Evolutionary conservation across 2,329 filamentous ascomycete genomes (phyloP), one percentile per base, ranked within the genome.

Genomic region (Colletotrichum sp.): DNA sequence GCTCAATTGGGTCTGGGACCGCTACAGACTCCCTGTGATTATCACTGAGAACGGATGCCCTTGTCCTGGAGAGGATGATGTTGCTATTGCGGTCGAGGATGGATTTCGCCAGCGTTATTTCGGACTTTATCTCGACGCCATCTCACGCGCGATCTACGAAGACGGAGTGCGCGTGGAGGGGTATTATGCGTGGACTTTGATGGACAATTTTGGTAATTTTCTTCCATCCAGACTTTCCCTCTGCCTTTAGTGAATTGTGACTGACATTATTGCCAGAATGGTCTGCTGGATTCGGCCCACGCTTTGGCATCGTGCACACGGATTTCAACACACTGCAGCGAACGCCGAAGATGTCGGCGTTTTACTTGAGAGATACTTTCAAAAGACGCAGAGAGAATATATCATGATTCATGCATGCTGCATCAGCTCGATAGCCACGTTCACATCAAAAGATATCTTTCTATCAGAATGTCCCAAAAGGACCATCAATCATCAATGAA

Each of bases 181-280:
- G 1, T 85, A 85, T 66, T 85, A 82, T 75, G 84, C 80, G 2
- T 85, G 84, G 84, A 81, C 80, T 9, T 80, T 85, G 57, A 78
- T 82, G 57, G 84, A 85, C 67, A 85, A 85, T 55, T 81, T 84
- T 49, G 84, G 82, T 83, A 79, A 28, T 24, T 9, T 30, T 32
- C 30, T 32, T 32, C 30, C 30, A 16, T 16, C 4, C n/a, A 55
- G n/a, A n/a, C 4, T 1, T 24, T 10, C 18, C 12, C 6, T 12
- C 21, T 6, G 18, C n/a, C 18, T 13, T 12, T 10, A 26, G 6
- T 8, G 21, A 16, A 26, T 16, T 24, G 0, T n/a, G 26, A 6
- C 49, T n/a, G 28, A 62, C 15, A 30, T 18, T 30, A 18, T 6
- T 28, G 2, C 6, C 52, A 63, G 64, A 70, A 52, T 68, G 73